Conservation (phyloP, 1,139 yeast genomes). For the Zygosaccharomyces sapae region DNA sequence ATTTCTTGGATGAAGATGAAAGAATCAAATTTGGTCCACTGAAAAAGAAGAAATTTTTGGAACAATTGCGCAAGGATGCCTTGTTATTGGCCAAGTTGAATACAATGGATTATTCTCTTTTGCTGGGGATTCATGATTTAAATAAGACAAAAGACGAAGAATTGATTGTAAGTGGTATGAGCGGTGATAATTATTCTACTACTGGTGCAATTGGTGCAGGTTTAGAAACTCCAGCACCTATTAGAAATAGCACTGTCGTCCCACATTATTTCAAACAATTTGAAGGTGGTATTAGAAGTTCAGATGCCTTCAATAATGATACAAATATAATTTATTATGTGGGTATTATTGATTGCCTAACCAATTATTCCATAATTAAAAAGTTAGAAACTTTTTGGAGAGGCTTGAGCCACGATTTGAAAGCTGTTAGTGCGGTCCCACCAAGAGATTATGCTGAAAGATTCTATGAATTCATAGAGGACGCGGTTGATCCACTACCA, state of each 20-base stretch:
- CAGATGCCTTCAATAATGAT: conserved; percentile 61
- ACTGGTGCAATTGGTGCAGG: conserved; percentile 1
- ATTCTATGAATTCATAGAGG: conserved; percentile 62
- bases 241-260: conserved; percentile 17
- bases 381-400: conserved; percentile 84
- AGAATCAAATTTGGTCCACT: conserved; percentile 68
- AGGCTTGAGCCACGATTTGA: conserved; percentile 62
- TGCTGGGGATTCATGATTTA: conserved; percentile 82
- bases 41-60: conserved; percentile 54
- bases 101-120: conserved; percentile 91
- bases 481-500: conserved; percentile 29
- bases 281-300: conserved; percentile 82
- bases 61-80: conserved; percentile 78
- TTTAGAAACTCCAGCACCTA: background rate
- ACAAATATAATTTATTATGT: conserved; percentile 73
- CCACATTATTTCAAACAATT: conserved; percentile 64
- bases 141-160: conserved; percentile 35
- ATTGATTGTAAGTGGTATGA: conserved; percentile 4
- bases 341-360: conserved; percentile 91
- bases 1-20: conserved; percentile 71
- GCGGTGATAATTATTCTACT: conserved; percentile 5
- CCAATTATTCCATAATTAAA: conserved; percentile 74
- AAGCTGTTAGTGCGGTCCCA: conserved; percentile 82
- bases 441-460: conserved; percentile 86
- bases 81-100: conserved; percentile 64